Conservation (phyloP, 2,329 filamentous ascomycete species). For the Arthrobotrys pseudoclavata region DNA sequence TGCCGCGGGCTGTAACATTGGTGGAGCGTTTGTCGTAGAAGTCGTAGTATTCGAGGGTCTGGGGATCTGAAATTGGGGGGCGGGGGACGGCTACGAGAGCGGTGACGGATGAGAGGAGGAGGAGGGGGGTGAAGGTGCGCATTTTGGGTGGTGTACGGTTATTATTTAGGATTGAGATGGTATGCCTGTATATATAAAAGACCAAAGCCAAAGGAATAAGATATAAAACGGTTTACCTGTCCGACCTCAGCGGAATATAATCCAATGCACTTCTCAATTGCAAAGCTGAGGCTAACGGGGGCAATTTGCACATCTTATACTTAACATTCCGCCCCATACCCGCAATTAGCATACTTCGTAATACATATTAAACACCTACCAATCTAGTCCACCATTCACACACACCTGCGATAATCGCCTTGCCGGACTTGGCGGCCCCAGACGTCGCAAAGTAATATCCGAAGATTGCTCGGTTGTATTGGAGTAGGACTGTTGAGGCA, state of each 20-base stretch:
- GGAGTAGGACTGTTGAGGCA: neutral
- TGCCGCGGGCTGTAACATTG: conserved; percentile 24
- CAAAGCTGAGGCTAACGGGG: neutral
- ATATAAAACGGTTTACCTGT: neutral
- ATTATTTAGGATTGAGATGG: neutral
- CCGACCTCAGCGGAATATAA: neutral
- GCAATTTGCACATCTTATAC: neutral
- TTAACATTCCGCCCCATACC: neutral
- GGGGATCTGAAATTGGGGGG: neutral
- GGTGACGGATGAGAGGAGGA: conserved; percentile 3
- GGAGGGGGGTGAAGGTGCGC: conserved; percentile 1
- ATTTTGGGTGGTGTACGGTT: conserved; percentile 5
- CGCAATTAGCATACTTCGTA: neutral
- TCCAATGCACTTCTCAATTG: neutral
- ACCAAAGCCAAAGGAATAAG: neutral
- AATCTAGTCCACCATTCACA: neutral
- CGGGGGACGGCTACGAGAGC: conserved; percentile 41
- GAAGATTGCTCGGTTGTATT: conserved; percentile 4
- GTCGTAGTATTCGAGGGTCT: conserved; percentile 7
- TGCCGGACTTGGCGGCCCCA: neutral
- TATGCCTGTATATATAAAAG: neutral
- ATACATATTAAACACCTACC: neutral
- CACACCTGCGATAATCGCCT: neutral
- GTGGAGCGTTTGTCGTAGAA: conserved; percentile 8
- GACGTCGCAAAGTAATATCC: conserved; percentile 4